Evolutionary conservation across 2,329 filamentous ascomycete genomes (phyloP).

Genomic region (Fusarium protoensiforme): DNA sequence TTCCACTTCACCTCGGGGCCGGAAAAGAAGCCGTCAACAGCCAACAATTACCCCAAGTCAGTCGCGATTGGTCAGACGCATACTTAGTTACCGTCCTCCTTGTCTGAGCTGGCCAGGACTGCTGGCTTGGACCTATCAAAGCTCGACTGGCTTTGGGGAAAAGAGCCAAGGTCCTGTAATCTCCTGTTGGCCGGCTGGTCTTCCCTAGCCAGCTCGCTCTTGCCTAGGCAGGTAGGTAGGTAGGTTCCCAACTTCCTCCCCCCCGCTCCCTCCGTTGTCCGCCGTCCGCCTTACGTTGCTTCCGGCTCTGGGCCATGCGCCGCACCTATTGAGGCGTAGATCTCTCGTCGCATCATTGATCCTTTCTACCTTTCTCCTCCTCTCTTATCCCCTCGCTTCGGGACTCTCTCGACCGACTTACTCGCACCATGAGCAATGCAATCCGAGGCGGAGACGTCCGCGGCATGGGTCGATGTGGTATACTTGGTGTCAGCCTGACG

Average conservation of each 20-base stretch:
- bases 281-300: conserved; percentile 19
- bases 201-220: neutral
- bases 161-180: conserved; percentile 37
- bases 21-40: neutral
- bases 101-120: neutral
- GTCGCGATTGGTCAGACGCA: conserved; percentile 13
- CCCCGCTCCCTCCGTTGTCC: neutral
- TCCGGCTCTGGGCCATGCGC: neutral
- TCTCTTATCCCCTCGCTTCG: conserved; percentile 30
- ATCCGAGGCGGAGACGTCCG: neutral
- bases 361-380: conserved; percentile 16
- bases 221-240: neutral
- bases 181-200: conserved; percentile 22
- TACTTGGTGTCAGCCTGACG: conserved; percentile 3
- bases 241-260: neutral
- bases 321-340: conserved; percentile 8
- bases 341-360: conserved; percentile 20
- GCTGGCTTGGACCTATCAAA: neutral
- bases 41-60: conserved; percentile 9
- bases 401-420: neutral
- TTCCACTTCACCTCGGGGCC: neutral
- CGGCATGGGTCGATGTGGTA: neutral
- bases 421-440: conserved; percentile 8
- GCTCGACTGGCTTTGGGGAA: conserved; percentile 3
- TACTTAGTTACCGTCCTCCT: conserved; percentile 9